A percentile compares a stretch with the other conserved stretches of the same genome.
Conservation (phyloP, 2,329 filamentous ascomycete species). For the Periconia macrospinosa region DNA sequence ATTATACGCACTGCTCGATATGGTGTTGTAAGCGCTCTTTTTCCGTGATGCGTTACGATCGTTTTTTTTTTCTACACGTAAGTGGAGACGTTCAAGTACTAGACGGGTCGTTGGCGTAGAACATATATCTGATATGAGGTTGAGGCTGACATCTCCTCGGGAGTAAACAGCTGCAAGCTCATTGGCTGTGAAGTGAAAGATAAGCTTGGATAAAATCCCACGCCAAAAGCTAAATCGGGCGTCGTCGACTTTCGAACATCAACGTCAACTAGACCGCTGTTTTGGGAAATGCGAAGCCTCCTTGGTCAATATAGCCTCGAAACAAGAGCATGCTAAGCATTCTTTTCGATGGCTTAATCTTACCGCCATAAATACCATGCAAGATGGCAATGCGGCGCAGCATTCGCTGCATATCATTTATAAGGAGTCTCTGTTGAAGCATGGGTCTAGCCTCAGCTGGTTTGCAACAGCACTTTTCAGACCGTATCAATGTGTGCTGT, state of each 20-base stretch:
- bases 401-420: neutral
- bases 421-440: neutral
- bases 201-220: neutral
- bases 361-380: neutral
- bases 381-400: neutral
- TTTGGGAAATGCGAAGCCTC: neutral
- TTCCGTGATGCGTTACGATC: too few relatives aligned
- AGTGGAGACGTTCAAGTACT: neutral
- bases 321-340: neutral
- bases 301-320: neutral
- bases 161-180: neutral
- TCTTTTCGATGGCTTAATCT: neutral
- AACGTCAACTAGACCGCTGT: neutral
- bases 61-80: too few relatives aligned
- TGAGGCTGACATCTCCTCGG: slow-evolving; percentile 1
- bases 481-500: neutral
- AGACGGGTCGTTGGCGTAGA: neutral
- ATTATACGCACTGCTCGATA: too few relatives aligned
- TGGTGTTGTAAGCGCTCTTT: too few relatives aligned
- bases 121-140: neutral
- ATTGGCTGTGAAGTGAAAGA: neutral
- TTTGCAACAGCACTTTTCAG: neutral
- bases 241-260: neutral
- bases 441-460: neutral
- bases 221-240: neutral